These are phyloP conservation scores for Ascomycota sp. DNA, from an alignment of 2,329 filamentous ascomycete species.

Conservation along the genomic window DNA sequence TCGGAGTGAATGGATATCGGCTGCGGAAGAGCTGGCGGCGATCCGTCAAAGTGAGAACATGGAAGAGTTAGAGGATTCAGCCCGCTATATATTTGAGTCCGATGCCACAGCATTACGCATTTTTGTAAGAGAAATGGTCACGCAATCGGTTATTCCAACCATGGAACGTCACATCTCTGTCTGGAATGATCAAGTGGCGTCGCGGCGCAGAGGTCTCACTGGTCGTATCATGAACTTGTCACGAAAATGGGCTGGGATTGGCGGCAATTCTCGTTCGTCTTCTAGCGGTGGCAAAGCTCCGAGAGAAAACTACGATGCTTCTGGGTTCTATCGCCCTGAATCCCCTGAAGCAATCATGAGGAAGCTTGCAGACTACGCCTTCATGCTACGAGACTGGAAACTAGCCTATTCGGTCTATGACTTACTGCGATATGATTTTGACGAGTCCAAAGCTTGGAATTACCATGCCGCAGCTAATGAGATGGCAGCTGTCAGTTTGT, in stretches of 20 bases:
- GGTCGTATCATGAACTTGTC: slow-evolving; percentile 91
- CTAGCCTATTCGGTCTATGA: slow-evolving; percentile 84
- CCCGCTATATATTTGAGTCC: slow-evolving; percentile 73
- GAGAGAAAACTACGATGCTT: slow-evolving; percentile 55
- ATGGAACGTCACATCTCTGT: slow-evolving; percentile 85
- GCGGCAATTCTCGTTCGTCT: slow-evolving; percentile 40
- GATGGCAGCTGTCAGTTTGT: slow-evolving; percentile 72
- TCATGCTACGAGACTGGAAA: slow-evolving; percentile 95
- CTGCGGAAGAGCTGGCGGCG: slow-evolving; percentile 62
- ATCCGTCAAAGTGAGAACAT: slow-evolving; percentile 47
- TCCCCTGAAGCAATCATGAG: slow-evolving; percentile 78
- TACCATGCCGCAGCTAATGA: slow-evolving; percentile 88
- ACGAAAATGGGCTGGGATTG: slow-evolving; percentile 74
- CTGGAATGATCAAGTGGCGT: slow-evolving; percentile 97
- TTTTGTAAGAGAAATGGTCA: slow-evolving; percentile 86
- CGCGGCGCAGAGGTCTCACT: slow-evolving; percentile 66
- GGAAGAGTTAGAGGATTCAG: slow-evolving; percentile 48
- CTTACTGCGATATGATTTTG: slow-evolving; percentile 69
- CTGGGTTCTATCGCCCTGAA: slow-evolving; percentile 69
- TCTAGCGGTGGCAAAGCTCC: slow-evolving; percentile 28
- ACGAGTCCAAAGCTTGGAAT: slow-evolving; percentile 90
- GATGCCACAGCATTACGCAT: slow-evolving; percentile 74
- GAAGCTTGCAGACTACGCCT: slow-evolving; percentile 82
- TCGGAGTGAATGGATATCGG: slow-evolving; percentile 72
- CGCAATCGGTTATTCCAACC: slow-evolving; percentile 79